phyloP scores from a whole-genome alignment of 139 green algal species.

The Coelastrella sp. region DNA sequence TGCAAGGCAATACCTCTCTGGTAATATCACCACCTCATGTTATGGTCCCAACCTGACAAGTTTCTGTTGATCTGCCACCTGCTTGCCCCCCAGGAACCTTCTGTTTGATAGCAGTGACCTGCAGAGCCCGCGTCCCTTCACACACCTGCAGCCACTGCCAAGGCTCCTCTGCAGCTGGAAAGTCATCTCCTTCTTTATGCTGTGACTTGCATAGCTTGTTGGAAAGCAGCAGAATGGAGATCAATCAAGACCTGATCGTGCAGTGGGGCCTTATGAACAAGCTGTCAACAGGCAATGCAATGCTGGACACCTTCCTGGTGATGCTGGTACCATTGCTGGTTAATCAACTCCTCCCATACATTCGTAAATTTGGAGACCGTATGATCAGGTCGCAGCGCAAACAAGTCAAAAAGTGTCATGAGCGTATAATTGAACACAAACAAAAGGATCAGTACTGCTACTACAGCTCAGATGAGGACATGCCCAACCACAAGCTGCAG shows the following conservation, averaged over 20 bases:
- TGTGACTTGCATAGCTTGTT: background rate
- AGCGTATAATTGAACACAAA: slow-evolving; percentile 13
- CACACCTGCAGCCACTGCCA: too few relatives aligned
- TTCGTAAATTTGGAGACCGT: slow-evolving; percentile 32
- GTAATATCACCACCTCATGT: too few relatives aligned
- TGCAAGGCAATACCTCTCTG: too few relatives aligned
- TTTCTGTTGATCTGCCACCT: too few relatives aligned
- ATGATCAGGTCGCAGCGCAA: background rate
- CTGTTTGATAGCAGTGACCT: too few relatives aligned
- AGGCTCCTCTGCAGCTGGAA: background rate
- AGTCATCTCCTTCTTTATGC: background rate
- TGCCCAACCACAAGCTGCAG: slow-evolving; percentile 44
- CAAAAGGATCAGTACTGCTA: slow-evolving; percentile 3
- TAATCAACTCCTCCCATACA: slow-evolving; percentile 41
- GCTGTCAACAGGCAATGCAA: slow-evolving; percentile 37
- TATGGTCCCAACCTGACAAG: too few relatives aligned
- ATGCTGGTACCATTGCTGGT: slow-evolving; percentile 53
- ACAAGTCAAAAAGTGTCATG: background rate
- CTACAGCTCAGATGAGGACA: background rate
- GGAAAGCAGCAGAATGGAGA: background rate
- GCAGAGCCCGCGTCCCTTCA: too few relatives aligned
- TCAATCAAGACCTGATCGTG: slow-evolving; percentile 7
- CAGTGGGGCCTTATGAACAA: slow-evolving; percentile 39
- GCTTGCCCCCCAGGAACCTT: too few relatives aligned
- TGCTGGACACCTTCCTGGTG: slow-evolving; percentile 50